phyloP scores from a whole-genome alignment of 176 grass and related monocot genomes.

The Rhipidocladum racemiflorum region DNA sequence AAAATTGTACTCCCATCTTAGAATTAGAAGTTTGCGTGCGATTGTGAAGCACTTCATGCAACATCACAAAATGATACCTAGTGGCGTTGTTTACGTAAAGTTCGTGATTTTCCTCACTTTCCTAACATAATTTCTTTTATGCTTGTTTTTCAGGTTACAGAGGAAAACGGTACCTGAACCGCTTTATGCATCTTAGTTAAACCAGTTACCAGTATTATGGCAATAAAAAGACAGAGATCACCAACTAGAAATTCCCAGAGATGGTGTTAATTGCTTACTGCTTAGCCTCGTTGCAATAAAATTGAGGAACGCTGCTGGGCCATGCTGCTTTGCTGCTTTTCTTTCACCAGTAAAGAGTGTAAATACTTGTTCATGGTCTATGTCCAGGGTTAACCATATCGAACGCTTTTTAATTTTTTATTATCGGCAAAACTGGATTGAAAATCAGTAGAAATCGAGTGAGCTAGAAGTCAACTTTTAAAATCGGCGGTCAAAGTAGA shows the following conservation, averaged over 20 bases:
- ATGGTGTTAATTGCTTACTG: background rate
- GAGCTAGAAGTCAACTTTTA: too few relatives aligned
- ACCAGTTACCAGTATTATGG: background rate
- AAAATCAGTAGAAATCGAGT: too few relatives aligned
- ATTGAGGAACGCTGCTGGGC: background rate
- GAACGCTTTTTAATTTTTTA: too few relatives aligned
- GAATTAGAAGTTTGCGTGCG: background rate
- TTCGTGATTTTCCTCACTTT: background rate
- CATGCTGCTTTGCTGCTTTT: background rate
- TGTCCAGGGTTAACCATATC: too few relatives aligned
- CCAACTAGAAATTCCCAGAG: background rate
- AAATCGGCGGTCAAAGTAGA: too few relatives aligned
- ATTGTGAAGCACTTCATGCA: background rate
- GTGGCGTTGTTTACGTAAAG: background rate
- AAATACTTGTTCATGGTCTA: constrained; percentile 6
- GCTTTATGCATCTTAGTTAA: constrained; percentile 50
- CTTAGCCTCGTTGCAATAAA: background rate
- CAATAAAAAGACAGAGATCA: background rate
- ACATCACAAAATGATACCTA: background rate
- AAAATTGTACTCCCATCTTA: background rate
- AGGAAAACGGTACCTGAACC: constrained; percentile 60
- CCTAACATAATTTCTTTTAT: background rate
- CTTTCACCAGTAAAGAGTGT: background rate
- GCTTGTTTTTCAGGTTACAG: constrained; percentile 58
- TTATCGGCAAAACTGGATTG: too few relatives aligned